A percentile compares a stretch with the other conserved stretches of the same genome.
phyloP scores from a whole-genome alignment of 2,329 filamentous ascomycete genomes.

The Xylariomycetidae sp. region DNA sequence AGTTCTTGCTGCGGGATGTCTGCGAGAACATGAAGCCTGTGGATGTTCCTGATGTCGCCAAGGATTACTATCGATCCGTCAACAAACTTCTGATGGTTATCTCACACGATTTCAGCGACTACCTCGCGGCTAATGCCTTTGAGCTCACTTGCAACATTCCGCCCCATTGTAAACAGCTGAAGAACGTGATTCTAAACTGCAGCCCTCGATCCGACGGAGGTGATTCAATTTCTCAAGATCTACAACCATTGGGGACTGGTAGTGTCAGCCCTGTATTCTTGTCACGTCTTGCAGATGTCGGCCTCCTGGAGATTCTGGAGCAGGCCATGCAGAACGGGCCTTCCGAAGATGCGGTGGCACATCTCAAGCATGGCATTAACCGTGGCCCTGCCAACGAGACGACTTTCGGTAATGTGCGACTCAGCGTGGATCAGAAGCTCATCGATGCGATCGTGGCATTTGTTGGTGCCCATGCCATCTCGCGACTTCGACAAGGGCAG shows the following conservation, averaged over 20 bases:
- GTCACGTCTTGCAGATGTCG: conserved; percentile 45
- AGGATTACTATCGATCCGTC: conserved; percentile 79
- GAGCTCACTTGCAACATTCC: conserved; percentile 78
- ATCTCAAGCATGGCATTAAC: conserved; percentile 70
- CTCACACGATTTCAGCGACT: conserved; percentile 93
- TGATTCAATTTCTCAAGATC: conserved; percentile 47
- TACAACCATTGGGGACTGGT: conserved; percentile 7
- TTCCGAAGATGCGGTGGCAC: conserved; percentile 68
- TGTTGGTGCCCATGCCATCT: conserved; percentile 70
- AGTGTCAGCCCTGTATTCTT: too few relatives aligned
- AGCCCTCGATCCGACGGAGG: conserved; percentile 62
- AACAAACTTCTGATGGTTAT: conserved; percentile 79
- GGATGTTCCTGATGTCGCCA: conserved; percentile 63
- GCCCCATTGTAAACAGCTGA: conserved; percentile 77
- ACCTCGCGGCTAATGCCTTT: conserved; percentile 81
- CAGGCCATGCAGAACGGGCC: conserved; percentile 57
- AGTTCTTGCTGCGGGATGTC: conserved; percentile 67
- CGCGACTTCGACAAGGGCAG: conserved; percentile 52
- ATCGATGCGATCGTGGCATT: conserved; percentile 82
- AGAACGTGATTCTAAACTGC: conserved; percentile 81
- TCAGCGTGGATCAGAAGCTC: conserved; percentile 65
- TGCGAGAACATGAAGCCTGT: conserved; percentile 74
- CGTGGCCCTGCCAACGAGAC: conserved; percentile 54
- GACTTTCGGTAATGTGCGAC: conserved; percentile 60
- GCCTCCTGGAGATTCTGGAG: conserved; percentile 56